Percentiles rank a stretch among this genome's conserved stretches.
phyloP scores from a whole-genome alignment of 2,329 filamentous ascomycete species.

The Paracamarosporium sp. region DNA sequence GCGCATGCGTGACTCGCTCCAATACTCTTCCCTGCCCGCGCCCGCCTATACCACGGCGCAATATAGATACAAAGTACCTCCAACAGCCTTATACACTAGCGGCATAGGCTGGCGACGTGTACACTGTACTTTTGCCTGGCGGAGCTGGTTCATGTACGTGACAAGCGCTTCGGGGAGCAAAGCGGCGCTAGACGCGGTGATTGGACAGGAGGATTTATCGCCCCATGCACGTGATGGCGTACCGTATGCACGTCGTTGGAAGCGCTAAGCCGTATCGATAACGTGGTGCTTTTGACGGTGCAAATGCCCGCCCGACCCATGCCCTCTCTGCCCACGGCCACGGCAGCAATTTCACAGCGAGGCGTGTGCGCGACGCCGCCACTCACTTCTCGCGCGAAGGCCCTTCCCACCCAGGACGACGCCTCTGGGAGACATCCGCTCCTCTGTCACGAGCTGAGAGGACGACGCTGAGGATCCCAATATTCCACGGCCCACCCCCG shows the following conservation, averaged over 20 bases:
- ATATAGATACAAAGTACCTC: neutral
- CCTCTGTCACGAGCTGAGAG: neutral
- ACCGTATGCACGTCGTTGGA: constrained; percentile 3
- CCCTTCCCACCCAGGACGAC: no score
- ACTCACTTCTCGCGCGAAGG: neutral
- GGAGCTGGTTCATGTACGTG: neutral
- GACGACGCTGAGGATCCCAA: neutral
- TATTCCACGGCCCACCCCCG: neutral
- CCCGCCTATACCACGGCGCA: neutral
- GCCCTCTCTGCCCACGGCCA: no score
- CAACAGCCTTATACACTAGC: neutral
- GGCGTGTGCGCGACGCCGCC: neutral
- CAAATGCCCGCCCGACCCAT: no score
- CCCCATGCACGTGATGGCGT: neutral
- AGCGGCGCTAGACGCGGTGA: neutral
- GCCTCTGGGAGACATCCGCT: no score
- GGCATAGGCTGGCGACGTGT: neutral
- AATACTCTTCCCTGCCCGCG: neutral
- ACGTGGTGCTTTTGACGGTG: neutral
- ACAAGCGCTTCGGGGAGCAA: neutral
- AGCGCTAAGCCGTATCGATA: neutral
- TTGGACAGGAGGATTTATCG: constrained; percentile 7
- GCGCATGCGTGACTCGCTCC: neutral
- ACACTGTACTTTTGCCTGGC: neutral
- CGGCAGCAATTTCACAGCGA: neutral